Base-by-base conservation (phyloP, 2,329 filamentous ascomycete species). In the Diaporthe vexans region DNA sequence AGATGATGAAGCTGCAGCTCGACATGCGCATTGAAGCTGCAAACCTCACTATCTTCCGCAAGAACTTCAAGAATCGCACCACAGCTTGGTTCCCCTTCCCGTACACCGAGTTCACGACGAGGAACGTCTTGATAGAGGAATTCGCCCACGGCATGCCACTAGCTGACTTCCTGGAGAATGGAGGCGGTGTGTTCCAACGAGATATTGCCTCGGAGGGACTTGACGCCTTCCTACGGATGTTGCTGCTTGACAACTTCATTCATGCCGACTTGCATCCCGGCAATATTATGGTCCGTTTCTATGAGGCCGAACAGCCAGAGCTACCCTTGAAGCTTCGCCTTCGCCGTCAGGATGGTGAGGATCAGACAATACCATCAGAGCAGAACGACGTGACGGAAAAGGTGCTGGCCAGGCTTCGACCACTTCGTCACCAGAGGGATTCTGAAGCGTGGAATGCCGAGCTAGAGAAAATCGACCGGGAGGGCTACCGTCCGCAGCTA, bases 221-320 rank as follows among this genome's bases (percentile, higher is more conserved):
- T 0, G 95, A 99, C 81, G 95, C 96, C 4, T 99, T 99, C 83
- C 85, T 99, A 67, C 94, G 95, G 79, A 99, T 99, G 97, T 86
- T 99, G 21, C 88, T 99, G 17, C 93, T 99, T 52, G 97, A 99
- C 83, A 99, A 99, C 82, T 99, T 99, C 82, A 93, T 98, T 35
- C 97, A 99, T 81, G 96, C 97, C 7, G 97, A 99, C 81, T 86
- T 99, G 40, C 97, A 99, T 81, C 97, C 97, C 0, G 97, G 97
- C 35, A 99, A 99, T 82, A 98, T 99, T 84, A 98, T 99, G 95
- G 96, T 99, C 61, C 95, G 97, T 76, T 99, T 99, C 86, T 98
- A 98, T 84, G 92, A 96, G 79, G 92, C 95, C 0, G 91, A 92
- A 19, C 89, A 92, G 76, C 90, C 96, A 0, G 90, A 93, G 65